Evolutionary conservation across 495 filamentous ascomycete genomes (phyloP).

Genomic region (Aspergillus nanangensis): DNA sequence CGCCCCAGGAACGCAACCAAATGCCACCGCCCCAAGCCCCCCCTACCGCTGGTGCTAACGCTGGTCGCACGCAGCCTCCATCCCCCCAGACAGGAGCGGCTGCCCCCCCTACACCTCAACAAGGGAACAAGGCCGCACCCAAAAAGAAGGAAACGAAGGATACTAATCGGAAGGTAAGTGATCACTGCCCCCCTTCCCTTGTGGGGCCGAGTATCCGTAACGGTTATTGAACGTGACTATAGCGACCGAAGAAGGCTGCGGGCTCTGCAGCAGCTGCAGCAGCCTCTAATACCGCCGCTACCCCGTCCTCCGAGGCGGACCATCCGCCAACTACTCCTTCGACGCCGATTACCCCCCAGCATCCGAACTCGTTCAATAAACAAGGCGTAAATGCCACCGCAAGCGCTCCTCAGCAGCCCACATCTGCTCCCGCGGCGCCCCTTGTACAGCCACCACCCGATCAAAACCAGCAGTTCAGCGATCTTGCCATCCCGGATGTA

Average conservation of each 20-base stretch:
- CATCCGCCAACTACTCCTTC: slow-evolving; percentile 72
- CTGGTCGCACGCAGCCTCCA: slow-evolving; percentile 62
- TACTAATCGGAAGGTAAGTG: slow-evolving; percentile 66
- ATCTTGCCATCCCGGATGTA: slow-evolving; percentile 40
- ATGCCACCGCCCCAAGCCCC: slow-evolving; percentile 93
- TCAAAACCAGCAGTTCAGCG: slow-evolving; percentile 35
- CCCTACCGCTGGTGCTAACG: slow-evolving; percentile 53
- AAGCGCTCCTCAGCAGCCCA: slow-evolving; percentile 34
- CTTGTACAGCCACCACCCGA: slow-evolving; percentile 45
- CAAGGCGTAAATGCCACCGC: slow-evolving; percentile 49
- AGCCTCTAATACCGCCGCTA: slow-evolving; percentile 55
- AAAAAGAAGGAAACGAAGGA: slow-evolving; percentile 81
- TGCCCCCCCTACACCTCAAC: slow-evolving; percentile 83
- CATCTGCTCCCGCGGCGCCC: slow-evolving; percentile 35
- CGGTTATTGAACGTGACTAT: slow-evolving; percentile 15
- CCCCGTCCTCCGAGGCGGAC: slow-evolving; percentile 71
- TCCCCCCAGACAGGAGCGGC: slow-evolving; percentile 73
- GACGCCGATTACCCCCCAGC: slow-evolving; percentile 82
- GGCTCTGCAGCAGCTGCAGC: slow-evolving; percentile 48
- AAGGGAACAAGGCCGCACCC: slow-evolving; percentile 69
- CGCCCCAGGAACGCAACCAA: slow-evolving; percentile 65
- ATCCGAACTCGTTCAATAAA: slow-evolving; percentile 58
- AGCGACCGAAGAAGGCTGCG: slow-evolving; percentile 58
- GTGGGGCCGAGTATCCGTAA: too few relatives aligned
- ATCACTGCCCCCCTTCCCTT: slow-evolving; percentile 18